Evolutionary conservation across 768 basidiomycete species (phyloP), one percentile per base, ranked within the genome.

Genomic region (Hericium coralloides): DNA sequence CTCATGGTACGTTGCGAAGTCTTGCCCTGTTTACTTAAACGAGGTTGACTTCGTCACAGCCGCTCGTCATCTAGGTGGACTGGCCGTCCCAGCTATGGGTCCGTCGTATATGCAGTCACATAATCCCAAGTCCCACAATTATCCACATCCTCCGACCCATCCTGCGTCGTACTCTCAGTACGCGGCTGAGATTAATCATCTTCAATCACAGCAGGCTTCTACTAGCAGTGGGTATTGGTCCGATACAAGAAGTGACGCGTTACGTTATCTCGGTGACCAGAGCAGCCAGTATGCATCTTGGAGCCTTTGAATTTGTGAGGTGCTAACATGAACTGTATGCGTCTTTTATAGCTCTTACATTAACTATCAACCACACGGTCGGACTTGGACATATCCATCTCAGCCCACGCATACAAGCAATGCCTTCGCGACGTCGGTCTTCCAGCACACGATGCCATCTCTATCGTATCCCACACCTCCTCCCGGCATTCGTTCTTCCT

Each of bases 381-480:
- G 73, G 43, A 82, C 79, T 76, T 68, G 73, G 22, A 62, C 68
- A 10, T 72, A 73, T 48, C 68, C 73, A 50, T 70, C 71, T 45
- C 67, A 76, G n/a, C 79, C 82, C 1, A 73, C 71, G 12, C 87
- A 80, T 63, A 76, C 80, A 49, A 76, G 82, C 1, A 76, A 72
- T 9, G 67, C 80, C 0, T 81, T 89, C 63, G 80, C 87, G 0
- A 82, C 82, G 56, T 80, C 85, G 2, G 64, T 91, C 22, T 76
- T 89, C 54, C 85, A 85, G 56, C 79, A 80, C 14, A 77, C 80
- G 36, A 69, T 75, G 3, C 83, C 87, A n/a, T 75, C 76, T 17
- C 73, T 76, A 3, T 77, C 81, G 2, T 90, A 90, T 70, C 87
- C 87, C 2, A 87, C 87, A 1, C 85, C 84, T 22, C 84, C 81